Evolutionary conservation across 2,329 filamentous ascomycete genomes (phyloP).

Genomic region (Alternaria conjuncta): DNA sequence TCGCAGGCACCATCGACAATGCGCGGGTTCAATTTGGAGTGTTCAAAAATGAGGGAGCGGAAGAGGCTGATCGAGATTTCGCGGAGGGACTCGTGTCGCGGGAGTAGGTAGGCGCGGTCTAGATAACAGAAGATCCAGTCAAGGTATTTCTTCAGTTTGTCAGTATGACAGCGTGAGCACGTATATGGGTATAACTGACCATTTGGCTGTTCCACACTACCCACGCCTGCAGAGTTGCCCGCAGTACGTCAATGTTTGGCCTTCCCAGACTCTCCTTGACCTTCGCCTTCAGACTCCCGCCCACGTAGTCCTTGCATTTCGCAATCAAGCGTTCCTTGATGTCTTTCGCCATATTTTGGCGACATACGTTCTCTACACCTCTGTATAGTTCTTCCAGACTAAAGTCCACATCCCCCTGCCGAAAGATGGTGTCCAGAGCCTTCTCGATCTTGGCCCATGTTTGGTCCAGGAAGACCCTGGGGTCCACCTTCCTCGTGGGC

Average conservation of each 20-base stretch:
- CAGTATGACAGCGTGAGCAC: not conserved
- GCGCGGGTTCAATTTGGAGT: slow-evolving; percentile 59
- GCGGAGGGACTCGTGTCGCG: slow-evolving; percentile 77
- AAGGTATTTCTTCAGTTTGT: slow-evolving; percentile 67
- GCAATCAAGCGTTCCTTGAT: slow-evolving; percentile 71
- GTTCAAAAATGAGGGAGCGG: slow-evolving; percentile 64
- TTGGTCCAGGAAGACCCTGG: slow-evolving; percentile 78
- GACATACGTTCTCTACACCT: slow-evolving; percentile 89
- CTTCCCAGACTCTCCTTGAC: slow-evolving; percentile 64
- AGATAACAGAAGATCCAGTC: slow-evolving; percentile 93
- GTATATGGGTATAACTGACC: slow-evolving; percentile 56
- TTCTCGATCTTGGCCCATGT: slow-evolving; percentile 76
- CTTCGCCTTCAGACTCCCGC: slow-evolving; percentile 61
- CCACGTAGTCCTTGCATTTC: slow-evolving; percentile 70
- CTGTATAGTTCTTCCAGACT: slow-evolving; percentile 91
- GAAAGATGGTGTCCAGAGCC: slow-evolving; percentile 77
- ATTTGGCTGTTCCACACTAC: slow-evolving; percentile 77
- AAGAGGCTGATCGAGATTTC: slow-evolving; percentile 83
- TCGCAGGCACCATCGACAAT: slow-evolving; percentile 76
- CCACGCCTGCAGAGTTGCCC: slow-evolving; percentile 70
- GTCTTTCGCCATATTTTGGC: slow-evolving; percentile 73
- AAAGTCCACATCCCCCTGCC: slow-evolving; percentile 61
- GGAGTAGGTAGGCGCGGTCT: slow-evolving; percentile 85
- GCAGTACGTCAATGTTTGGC: slow-evolving; percentile 69
- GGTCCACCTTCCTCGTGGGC: slow-evolving; percentile 66